These are phyloP conservation scores for Trichophyton benhamiae DNA, from an alignment of 2,329 filamentous ascomycete genomes.

Conservation along the genomic window DNA sequence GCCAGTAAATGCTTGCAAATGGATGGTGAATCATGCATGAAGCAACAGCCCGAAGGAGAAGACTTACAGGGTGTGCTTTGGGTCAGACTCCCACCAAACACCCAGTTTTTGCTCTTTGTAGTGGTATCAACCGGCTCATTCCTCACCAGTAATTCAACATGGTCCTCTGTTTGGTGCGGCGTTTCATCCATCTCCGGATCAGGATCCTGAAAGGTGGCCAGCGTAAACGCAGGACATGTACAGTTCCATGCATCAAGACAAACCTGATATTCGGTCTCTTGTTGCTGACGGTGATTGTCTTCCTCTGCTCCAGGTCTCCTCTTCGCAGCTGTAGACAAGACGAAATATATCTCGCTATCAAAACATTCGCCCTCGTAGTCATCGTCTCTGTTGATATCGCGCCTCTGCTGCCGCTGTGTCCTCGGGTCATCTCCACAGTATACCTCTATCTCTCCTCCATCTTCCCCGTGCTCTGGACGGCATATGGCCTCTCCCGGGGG, in stretches of 20 bases:
- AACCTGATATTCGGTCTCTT: conserved; percentile 50
- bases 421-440: neutral
- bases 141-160: neutral
- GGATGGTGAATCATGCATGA: conserved; percentile 11
- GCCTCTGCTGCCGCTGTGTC: neutral
- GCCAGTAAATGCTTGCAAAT: conserved; percentile 86
- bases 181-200: neutral
- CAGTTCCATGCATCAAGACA: conserved; percentile 72
- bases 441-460: neutral
- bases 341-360: conserved; percentile 42
- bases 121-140: neutral
- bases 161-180: neutral
- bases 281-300: conserved; percentile 12
- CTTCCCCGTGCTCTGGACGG: neutral
- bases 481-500: neutral
- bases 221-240: conserved; percentile 72
- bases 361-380: neutral
- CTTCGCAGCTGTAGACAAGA: conserved; percentile 43
- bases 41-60: neutral
- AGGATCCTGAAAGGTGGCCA: conserved; percentile 47
- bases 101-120: neutral
- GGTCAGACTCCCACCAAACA: conserved; percentile 5
- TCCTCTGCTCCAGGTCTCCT: neutral
- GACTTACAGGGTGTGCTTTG: neutral
- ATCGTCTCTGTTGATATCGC: conserved; percentile 3